Base-by-base conservation (phyloP, 805 yeast genomes). In the Saturnispora kantuleensis region DNA sequence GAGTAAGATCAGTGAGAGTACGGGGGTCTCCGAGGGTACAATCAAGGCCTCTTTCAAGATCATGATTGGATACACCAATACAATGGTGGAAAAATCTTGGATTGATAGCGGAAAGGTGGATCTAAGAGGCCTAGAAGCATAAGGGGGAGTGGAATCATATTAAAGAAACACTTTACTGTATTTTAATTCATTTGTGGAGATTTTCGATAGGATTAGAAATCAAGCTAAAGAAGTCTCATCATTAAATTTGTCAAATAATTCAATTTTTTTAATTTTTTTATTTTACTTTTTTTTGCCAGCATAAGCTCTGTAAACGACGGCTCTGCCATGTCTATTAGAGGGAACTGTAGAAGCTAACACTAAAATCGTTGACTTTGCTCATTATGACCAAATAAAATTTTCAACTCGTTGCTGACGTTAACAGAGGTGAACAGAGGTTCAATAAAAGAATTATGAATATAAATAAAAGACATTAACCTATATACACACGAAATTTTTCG, bases 11-110 rank as follows among this genome's bases (percentile, higher is more conserved):
- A 85, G 95, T 10, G 96, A 87, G 53, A 84, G 84, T 55, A 77
- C 96, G 13, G 97, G 96, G 54, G 97, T 93, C 15, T 84, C 95
- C 56, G 98, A 93, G 60, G 97, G 97, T 53, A 93, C 98, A 1
- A 89, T 93, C 55, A 87, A 93, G 63, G 85, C 96, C 1, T 81
- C 93, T 37, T 93, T 87, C 60, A 84, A 84, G 61, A 80, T 81
- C 36, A 68, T 93, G 64, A 81, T 76, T 58, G 88, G 84, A 50
- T 86, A 83, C 49, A 76, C 75, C 54, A 79, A 77, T 30, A 71
- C 73, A 53, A 72, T 88, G 39, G 73, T 88, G n/a, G 90, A 85
- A 56, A 84, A 83, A 18, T 67, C 68, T 47, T 84, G 95, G 95
- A 59, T 81, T 35, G 78, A 75, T 48, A 66, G 73, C n/a, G 86